Evolutionary conservation across 257 asterid species (phyloP).

Genomic region (Lycium ferocissimum): DNA sequence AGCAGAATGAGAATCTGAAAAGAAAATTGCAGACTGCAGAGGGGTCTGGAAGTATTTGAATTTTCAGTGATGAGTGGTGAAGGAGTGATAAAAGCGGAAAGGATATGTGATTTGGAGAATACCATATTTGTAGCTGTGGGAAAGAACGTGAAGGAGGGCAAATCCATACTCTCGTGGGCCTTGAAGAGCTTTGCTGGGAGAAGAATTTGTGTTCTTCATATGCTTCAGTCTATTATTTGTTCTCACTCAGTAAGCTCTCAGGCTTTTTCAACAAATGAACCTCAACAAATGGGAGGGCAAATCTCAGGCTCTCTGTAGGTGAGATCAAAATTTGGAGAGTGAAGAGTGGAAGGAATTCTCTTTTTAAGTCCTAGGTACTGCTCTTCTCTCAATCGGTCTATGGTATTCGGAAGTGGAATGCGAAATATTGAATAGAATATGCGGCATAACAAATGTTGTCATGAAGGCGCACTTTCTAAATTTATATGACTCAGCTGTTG

Average conservation of each 20-base stretch:
- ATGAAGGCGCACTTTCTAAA: no score
- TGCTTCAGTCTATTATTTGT: slow-evolving; percentile 66
- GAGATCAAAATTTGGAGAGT: no score
- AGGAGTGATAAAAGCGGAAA: slow-evolving; percentile 38
- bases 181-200: slow-evolving; percentile 56
- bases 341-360: no score
- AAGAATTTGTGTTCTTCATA: slow-evolving; percentile 68
- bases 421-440: no score
- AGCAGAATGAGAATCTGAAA: neutral
- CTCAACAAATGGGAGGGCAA: no score
- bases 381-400: no score
- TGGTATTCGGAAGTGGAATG: no score
- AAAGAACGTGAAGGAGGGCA: slow-evolving; percentile 68
- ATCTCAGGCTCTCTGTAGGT: no score
- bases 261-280: neutral
- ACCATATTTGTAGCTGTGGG: slow-evolving; percentile 79
- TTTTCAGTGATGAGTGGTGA: slow-evolving; percentile 56
- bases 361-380: no score
- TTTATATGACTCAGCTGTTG: no score
- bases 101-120: slow-evolving; percentile 45
- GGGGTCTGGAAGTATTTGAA: neutral
- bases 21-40: no score
- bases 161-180: slow-evolving; percentile 68
- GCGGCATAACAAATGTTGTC: no score
- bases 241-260: slow-evolving; percentile 54